Percentiles rank a stretch among this genome's conserved stretches.
Conservation (phyloP, 2,329 filamentous ascomycete genomes). For the Scopulariopsis brevicaulis region DNA sequence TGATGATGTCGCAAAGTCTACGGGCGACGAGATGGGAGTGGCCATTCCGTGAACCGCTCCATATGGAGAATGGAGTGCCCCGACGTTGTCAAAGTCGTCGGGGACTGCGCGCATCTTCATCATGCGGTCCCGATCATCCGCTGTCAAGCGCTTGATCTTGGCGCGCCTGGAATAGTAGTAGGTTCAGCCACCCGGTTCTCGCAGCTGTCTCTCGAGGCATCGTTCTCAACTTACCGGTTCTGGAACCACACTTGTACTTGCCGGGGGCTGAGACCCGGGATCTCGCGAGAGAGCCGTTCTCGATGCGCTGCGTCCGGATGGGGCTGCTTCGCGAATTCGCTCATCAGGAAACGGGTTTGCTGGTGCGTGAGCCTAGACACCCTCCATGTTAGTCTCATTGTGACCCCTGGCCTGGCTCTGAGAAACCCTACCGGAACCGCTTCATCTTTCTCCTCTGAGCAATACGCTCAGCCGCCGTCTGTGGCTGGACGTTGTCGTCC, state of each 20-base stretch:
- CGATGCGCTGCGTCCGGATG: slow-evolving; percentile 88
- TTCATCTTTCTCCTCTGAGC: slow-evolving; percentile 60
- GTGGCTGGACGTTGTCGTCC: slow-evolving; percentile 22
- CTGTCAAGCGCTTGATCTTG: slow-evolving; percentile 60
- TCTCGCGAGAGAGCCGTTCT: slow-evolving; percentile 77
- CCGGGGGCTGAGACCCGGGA: slow-evolving; percentile 79
- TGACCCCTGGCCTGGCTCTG: neutral
- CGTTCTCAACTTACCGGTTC: slow-evolving; percentile 57
- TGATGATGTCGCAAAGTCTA: slow-evolving; percentile 33
- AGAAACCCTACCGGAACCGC: slow-evolving; percentile 55
- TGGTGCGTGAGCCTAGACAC: slow-evolving; percentile 71
- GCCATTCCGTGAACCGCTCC: slow-evolving; percentile 45
- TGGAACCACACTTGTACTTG: slow-evolving; percentile 99
- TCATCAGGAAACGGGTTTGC: slow-evolving; percentile 96
- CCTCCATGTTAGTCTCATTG: neutral
- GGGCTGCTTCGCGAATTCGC: slow-evolving; percentile 88
- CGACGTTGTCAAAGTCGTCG: slow-evolving; percentile 59
- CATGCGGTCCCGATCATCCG: slow-evolving; percentile 60
- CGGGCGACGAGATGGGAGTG: slow-evolving; percentile 33
- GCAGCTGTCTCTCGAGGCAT: neutral
- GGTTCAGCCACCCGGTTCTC: neutral
- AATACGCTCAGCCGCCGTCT: slow-evolving; percentile 44
- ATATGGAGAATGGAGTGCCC: slow-evolving; percentile 57
- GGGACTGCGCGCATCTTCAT: slow-evolving; percentile 62
- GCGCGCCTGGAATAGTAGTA: slow-evolving; percentile 37